A percentile compares a stretch with the other conserved stretches of the same genome.
These are phyloP conservation scores for Colletotrichum sp. DNA, from an alignment of 2,329 filamentous ascomycete genomes.

Conservation along the genomic window DNA sequence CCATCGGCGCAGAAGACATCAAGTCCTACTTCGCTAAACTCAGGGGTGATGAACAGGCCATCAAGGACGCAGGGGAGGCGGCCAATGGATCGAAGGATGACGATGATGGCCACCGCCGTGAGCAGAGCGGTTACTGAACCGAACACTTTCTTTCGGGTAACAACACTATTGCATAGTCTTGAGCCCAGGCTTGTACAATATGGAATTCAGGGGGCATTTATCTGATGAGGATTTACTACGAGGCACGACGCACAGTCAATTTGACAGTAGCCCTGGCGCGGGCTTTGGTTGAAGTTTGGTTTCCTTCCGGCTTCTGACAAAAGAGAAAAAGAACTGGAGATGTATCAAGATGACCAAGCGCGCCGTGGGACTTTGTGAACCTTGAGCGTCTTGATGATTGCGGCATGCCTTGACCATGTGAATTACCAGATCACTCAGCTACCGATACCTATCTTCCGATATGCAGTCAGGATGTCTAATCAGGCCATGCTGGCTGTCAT, in stretches of 20 bases:
- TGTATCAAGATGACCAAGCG: not conserved
- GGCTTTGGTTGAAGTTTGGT: not conserved
- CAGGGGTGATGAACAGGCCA: constrained; percentile 81
- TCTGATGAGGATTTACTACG: not conserved
- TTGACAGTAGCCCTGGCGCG: not conserved
- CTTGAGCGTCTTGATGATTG: not conserved
- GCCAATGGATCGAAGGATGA: constrained; percentile 42
- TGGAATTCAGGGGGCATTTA: not conserved
- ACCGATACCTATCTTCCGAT: not conserved
- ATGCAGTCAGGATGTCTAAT: not conserved
- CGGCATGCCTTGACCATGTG: not conserved
- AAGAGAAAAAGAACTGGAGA: not conserved
- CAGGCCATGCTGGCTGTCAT: not conserved
- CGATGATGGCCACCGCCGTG: constrained; percentile 44
- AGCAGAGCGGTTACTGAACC: constrained; percentile 57
- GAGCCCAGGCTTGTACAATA: not conserved
- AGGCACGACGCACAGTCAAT: not conserved
- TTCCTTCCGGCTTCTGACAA: not conserved
- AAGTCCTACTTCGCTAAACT: constrained; percentile 96
- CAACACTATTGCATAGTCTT: not conserved
- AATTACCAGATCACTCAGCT: not conserved
- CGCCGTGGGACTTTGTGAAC: not conserved
- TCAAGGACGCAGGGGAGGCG: constrained; percentile 64
- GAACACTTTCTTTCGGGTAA: not conserved
- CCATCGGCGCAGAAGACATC: constrained; percentile 93